A percentile compares a stretch with the other conserved stretches of the same genome.
phyloP scores from a whole-genome alignment of 495 filamentous ascomycete species.

The Podospora anserina region DNA sequence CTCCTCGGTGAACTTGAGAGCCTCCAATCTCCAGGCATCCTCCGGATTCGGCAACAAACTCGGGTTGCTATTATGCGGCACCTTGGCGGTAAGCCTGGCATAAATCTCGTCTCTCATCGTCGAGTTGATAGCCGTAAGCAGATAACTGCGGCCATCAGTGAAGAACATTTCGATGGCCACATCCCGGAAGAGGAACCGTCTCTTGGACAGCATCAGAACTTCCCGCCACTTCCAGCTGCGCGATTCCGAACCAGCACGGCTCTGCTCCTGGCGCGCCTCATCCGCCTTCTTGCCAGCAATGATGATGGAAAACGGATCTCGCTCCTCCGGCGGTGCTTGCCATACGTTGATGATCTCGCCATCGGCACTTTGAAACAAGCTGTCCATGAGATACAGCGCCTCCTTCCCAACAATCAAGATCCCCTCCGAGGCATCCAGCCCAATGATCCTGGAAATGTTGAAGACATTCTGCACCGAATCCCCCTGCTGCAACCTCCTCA shows the following conservation, averaged over 20 bases:
- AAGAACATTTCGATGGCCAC: conserved; percentile 96
- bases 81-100: conserved; percentile 66
- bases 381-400: conserved; percentile 88
- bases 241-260: conserved; percentile 66
- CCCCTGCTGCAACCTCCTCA: conserved; percentile 86
- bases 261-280: conserved; percentile 52
- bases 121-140: conserved; percentile 76
- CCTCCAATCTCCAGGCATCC: conserved; percentile 85
- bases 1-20: conserved; percentile 77
- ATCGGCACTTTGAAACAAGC: conserved; percentile 88
- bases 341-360: conserved; percentile 95
- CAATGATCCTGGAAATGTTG: conserved; percentile 91
- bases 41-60: conserved; percentile 53
- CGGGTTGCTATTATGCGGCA: conserved; percentile 64
- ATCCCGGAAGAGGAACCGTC: conserved; percentile 91
- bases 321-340: conserved; percentile 88
- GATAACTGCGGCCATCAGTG: conserved; percentile 90
- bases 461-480: conserved; percentile 92
- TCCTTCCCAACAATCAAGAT: conserved; percentile 91
- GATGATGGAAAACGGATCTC: conserved; percentile 92
- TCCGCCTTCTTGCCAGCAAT: conserved; percentile 73
- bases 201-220: conserved; percentile 93
- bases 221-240: conserved; percentile 93
- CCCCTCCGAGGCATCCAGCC: conserved; percentile 87
- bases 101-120: conserved; percentile 74